Conservation (phyloP, 2,329 filamentous ascomycete genomes). For the Beauveria rudraprayagi region DNA sequence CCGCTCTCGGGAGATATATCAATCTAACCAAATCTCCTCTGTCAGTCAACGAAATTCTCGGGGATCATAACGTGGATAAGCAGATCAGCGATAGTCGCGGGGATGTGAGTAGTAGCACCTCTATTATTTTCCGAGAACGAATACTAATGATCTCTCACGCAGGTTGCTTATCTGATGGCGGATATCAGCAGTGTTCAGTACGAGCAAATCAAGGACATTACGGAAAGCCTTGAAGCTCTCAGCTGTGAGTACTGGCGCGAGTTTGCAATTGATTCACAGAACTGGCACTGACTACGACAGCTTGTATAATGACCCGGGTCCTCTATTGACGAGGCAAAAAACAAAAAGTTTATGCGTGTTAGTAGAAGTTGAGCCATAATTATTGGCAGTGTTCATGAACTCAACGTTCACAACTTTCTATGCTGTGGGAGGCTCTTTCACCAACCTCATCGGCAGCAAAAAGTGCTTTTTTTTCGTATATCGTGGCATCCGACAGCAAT, state of each 20-base stretch:
- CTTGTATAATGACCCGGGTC: conserved; percentile 39
- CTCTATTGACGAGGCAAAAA: conserved; percentile 30
- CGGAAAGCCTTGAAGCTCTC: conserved; percentile 71
- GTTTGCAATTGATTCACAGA: background rate
- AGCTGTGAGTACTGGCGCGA: conserved; percentile 52
- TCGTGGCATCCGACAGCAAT: background rate
- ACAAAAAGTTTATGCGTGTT: background rate
- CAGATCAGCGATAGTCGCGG: conserved; percentile 95
- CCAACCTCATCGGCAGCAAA: background rate
- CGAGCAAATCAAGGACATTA: conserved; percentile 76
- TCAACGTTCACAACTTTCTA: conserved; percentile 4
- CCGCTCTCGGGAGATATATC: background rate
- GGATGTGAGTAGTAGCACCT: conserved; percentile 50
- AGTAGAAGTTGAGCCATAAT: background rate
- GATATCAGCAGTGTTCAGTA: conserved; percentile 84
- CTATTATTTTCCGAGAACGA: background rate
- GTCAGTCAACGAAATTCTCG: conserved; percentile 84
- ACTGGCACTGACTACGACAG: conserved; percentile 18
- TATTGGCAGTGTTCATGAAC: background rate
- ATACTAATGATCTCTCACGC: conserved; percentile 11
- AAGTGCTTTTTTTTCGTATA: background rate
- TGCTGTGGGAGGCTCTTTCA: background rate
- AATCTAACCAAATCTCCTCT: background rate
- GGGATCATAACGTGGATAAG: conserved; percentile 96
- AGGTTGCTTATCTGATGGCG: conserved; percentile 93